Base-by-base conservation (phyloP, 352 stramenopile species). In the Thalassiosira gravida region DNA sequence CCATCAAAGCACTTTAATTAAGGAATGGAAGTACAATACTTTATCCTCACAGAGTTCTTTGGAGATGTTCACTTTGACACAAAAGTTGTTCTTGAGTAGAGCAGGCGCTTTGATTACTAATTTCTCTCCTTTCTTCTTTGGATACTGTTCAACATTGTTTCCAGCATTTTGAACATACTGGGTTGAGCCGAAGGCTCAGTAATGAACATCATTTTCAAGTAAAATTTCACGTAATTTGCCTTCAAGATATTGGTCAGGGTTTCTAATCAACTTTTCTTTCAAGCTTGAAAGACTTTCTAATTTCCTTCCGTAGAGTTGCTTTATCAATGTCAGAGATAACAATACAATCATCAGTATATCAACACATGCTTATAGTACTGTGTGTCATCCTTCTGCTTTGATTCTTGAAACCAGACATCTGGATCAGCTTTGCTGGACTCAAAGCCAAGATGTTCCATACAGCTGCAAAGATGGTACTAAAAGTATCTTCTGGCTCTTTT, bases 41-140 rank as follows among this genome's bases (percentile, higher is more conserved):
- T n/a, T n/a, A n/a, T n/a, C n/a, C n/a, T n/a, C n/a, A n/a, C n/a
- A n/a, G n/a, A n/a, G n/a, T 66, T 78, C 52, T 8, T 18, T 6
- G 32, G 67, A 70, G 1, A 70, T 66, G 58, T 90, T 76, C 7
- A 88, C 63, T 47, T 91, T 77, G 37, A 78, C 62, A 18, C 69
- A 55, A 55, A 85, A 82, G 7, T 56, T 55, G 27, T 14, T 30
- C 11, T 35, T n/a, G 6, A 77, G 14, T 29, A 37, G 57, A 55
- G 20, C 29, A 20, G 16, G 1, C 0, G 56, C 49, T n/a, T 57
- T 70, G 1, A 32, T 22, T 1, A 44, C 20, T 9, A 75, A 16
- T 0, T 0, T 32, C 0, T 59, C 11, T 0, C 47, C 30, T 42
- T 25, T 29, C 14, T 44, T 67, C 11, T 30, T 46, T 11, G 88